These are phyloP conservation scores for Plasmodium malariae DNA, from an alignment of 169 alveolate species.

Conservation along the genomic window DNA sequence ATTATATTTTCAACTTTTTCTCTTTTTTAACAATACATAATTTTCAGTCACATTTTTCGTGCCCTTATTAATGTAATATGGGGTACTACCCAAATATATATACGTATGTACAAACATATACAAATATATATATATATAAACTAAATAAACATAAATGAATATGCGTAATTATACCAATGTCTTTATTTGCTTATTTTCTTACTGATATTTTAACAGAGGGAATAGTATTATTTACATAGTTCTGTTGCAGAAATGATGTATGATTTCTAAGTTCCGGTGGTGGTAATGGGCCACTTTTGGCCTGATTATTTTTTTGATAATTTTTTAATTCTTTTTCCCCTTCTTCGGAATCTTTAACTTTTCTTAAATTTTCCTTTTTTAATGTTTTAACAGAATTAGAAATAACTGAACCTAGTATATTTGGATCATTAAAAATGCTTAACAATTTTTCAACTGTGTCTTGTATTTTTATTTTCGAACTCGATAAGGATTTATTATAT, in stretches of 20 bases:
- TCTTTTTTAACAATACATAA: not conserved
- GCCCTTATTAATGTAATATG: not conserved
- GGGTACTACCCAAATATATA: too few species aligned
- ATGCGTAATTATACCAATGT: not conserved
- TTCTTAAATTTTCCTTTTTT: slow-evolving; percentile 31
- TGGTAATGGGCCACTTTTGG: slow-evolving; percentile 67
- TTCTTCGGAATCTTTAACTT: not conserved
- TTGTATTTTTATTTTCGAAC: slow-evolving; percentile 44
- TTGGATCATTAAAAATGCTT: slow-evolving; percentile 66
- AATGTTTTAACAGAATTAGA: slow-evolving; percentile 59
- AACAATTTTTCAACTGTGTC: slow-evolving; percentile 52
- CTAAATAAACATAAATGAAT: too few species aligned
- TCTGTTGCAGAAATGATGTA: slow-evolving; percentile 50
- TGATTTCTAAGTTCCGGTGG: slow-evolving; percentile 74
- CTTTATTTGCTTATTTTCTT: not conserved
- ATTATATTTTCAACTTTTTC: not conserved
- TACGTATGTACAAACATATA: too few species aligned
- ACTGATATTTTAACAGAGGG: slow-evolving; percentile 73
- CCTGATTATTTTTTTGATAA: not conserved
- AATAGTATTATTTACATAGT: slow-evolving; percentile 35
- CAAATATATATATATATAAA: slow-evolving; percentile 6
- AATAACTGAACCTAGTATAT: slow-evolving; percentile 42
- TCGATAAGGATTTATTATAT: slow-evolving; percentile 61
- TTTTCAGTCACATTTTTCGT: not conserved
- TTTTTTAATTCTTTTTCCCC: slow-evolving; percentile 25